Evolutionary conservation across 768 basidiomycete species (phyloP), one percentile per base, ranked within the genome.

Genomic region (Jaapia argillacea): DNA sequence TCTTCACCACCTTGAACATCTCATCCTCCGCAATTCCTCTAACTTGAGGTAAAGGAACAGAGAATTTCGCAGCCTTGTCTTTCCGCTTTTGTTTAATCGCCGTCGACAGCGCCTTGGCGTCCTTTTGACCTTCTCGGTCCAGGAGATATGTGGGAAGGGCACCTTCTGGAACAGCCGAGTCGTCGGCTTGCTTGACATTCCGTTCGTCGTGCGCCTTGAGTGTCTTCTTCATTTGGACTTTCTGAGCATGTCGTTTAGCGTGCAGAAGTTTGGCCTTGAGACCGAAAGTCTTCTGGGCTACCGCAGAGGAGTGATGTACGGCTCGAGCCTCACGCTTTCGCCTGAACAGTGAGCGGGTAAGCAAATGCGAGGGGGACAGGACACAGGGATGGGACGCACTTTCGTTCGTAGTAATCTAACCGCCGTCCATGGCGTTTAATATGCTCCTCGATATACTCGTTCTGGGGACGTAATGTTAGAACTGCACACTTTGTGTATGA

Each of bases 1-100:
- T 92, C 71, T 91, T 89, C 73, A 99, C 70, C 24, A 99, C 96
- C 71, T 93, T 97, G 74, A 99, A 99, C 86, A 92, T 96, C 72
- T 99, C 96, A 55, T 98, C 96, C 63, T 99, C 96, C 13, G 94
- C 93, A 53, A 99, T 97, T 16, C 96, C 96, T 46, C 94, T 71
- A 42, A 99, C 96, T 66, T 91, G 94, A 40, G 96, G 96, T 48
- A 99, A 60, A 4, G 96, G 96, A 2, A 99, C 96, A 14, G 92
- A 80, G 65, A 89, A 99, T 64, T 96, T 97, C 14, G 94, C 94
- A 2, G 94, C 96, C 69, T 94, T 93, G 70, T 99, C 96, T 63
- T 98, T 99, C 57, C 96, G 80, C 60, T 91, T 90, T 66, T 99
- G 91, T 68, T 99, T 99, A 71, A 99, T 83, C 16, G 96, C 94